These are phyloP conservation scores for Rhinocladiella mackenziei DNA, from an alignment of 2,329 filamentous ascomycete species.

Conservation along the genomic window DNA sequence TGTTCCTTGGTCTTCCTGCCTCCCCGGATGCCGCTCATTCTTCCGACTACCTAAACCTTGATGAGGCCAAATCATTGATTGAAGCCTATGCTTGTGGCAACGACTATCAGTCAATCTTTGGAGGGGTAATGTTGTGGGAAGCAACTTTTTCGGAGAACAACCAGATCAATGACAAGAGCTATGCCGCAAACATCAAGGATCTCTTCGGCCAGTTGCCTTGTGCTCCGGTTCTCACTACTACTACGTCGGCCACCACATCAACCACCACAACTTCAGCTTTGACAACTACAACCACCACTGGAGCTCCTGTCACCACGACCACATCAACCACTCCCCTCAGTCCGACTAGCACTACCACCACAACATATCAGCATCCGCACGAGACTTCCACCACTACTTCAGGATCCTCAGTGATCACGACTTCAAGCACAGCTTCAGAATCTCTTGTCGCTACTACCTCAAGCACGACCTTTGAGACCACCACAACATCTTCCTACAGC, in stretches of 20 bases:
- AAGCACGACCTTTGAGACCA: conserved; percentile 2
- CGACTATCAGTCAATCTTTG: conserved; percentile 42
- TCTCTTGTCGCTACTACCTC: conserved; percentile 1
- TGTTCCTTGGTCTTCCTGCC: conserved; percentile 52
- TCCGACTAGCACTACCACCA: background rate
- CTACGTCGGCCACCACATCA: conserved; percentile 16
- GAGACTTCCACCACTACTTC: background rate
- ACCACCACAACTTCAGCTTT: conserved; percentile 11
- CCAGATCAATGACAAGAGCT: conserved; percentile 42
- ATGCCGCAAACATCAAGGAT: conserved; percentile 48
- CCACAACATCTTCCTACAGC: conserved; percentile 2
- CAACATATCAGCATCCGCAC: background rate
- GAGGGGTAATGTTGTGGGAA: conserved; percentile 60
- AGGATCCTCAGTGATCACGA: background rate
- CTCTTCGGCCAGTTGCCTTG: conserved; percentile 34
- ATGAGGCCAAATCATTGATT: conserved; percentile 46
- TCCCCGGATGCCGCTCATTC: conserved; percentile 31
- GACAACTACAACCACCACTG: conserved; percentile 8
- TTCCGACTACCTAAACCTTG: conserved; percentile 46
- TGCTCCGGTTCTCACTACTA: conserved; percentile 11
- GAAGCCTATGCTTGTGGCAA: conserved; percentile 40
- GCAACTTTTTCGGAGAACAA: conserved; percentile 49
- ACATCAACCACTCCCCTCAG: background rate
- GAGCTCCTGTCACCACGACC: conserved; percentile 14
- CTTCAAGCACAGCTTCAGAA: background rate